Conservation (phyloP, 176 grass and related monocot genomes). For the Poa pratensis region DNA sequence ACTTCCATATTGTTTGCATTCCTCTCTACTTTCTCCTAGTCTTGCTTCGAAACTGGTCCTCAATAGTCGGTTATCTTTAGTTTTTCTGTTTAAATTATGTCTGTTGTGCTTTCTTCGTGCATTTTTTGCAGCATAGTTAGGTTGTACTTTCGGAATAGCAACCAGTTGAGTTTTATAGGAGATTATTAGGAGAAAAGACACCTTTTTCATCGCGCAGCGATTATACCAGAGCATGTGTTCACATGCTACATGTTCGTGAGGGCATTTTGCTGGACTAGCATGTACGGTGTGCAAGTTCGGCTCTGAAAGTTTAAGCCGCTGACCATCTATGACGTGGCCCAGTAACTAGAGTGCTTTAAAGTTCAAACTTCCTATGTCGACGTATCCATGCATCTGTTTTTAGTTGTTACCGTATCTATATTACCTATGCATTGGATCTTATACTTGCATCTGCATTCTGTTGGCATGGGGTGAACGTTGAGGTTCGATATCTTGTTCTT, state of each 20-base stretch:
- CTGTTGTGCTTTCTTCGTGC: neutral
- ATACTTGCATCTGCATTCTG: conserved; percentile 40
- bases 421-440: conserved; percentile 30
- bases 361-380: neutral
- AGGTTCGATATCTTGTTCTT: conserved; percentile 53
- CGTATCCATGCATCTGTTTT: neutral
- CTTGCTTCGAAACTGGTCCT: conserved; percentile 1
- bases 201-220: neutral
- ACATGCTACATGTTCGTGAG: neutral
- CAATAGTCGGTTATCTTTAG: neutral
- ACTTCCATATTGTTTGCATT: conserved; percentile 26
- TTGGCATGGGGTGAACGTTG: conserved; percentile 23
- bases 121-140: neutral
- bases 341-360: conserved; percentile 1
- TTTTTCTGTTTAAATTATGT: neutral
- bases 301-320: neutral
- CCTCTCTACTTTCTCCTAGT: conserved; percentile 6
- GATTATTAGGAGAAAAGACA: neutral
- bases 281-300: neutral
- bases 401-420: neutral
- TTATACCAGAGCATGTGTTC: neutral
- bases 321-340: neutral
- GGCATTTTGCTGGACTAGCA: neutral
- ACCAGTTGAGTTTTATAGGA: neutral
- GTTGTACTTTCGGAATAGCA: neutral